A percentile compares a stretch with the other conserved stretches of the same genome.
Conservation (phyloP, 768 basidiomycete species). For the Lepiota venenata region DNA sequence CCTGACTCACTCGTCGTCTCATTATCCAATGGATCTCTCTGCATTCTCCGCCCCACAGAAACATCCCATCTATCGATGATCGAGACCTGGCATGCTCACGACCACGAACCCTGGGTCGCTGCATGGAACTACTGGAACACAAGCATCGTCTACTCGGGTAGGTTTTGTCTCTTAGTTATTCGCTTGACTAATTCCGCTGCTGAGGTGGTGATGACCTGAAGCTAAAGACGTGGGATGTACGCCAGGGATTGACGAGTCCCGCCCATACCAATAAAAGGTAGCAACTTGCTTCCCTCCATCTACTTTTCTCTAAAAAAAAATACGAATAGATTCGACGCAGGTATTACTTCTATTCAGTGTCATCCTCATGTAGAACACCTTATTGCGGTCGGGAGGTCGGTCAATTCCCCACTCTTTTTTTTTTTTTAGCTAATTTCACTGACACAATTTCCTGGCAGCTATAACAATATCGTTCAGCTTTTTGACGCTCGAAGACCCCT, state of each 20-base stretch:
- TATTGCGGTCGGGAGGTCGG: conserved; percentile 88
- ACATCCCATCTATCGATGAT: conserved; percentile 40
- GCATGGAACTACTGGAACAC: conserved; percentile 88
- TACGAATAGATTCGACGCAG: conserved; percentile 78
- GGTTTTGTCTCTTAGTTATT: not conserved
- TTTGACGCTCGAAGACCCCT: conserved; percentile 78
- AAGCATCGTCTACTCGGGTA: conserved; percentile 82
- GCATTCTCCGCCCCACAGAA: conserved; percentile 52
- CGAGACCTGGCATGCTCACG: conserved; percentile 82
- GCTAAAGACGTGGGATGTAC: conserved; percentile 88
- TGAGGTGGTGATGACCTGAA: conserved; percentile 91
- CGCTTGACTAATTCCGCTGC: not conserved
- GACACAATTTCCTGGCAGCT: conserved; percentile 43
- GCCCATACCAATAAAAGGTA: conserved; percentile 74
- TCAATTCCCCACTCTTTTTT: not conserved
- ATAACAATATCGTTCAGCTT: conserved; percentile 74
- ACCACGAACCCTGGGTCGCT: conserved; percentile 92
- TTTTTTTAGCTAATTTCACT: not conserved
- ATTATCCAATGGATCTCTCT: conserved; percentile 73
- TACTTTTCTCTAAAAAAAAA: conserved; percentile 3
- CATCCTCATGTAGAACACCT: conserved; percentile 79
- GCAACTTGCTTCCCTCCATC: not conserved
- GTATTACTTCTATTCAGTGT: conserved; percentile 87
- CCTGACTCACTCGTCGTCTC: conserved; percentile 71
- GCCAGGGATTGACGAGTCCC: conserved; percentile 57